Base-by-base conservation (phyloP, 2,329 filamentous ascomycete genomes). In the Didymella pinodella region DNA sequence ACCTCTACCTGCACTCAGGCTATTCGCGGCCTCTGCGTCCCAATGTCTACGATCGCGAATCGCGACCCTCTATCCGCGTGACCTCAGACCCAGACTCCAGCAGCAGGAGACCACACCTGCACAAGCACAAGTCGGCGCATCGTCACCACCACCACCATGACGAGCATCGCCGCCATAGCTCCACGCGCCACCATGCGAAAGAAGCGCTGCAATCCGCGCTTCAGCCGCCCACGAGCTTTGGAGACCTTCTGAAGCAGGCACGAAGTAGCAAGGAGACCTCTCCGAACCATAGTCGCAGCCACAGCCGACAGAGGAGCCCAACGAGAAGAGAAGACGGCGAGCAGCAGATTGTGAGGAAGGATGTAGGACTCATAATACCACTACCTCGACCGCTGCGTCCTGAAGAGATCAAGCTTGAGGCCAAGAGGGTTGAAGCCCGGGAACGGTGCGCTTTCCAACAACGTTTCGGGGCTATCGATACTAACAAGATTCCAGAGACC, bases 141-240 rank as follows among this genome's bases (percentile, higher is more conserved):
- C 65, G 69, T 48, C 67, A 74, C 46, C 69, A 71, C 52, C 63
- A 67, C 52, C 63, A 65, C 32, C 62, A 67, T 45, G 62, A 66
- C 28, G 65, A 72, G 51, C 69, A 72, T 25, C 66, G 72, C 46
- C 65, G 67, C 25, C 71, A 73, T 52, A 65, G 67, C 58, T 73
- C 72, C 36, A 54, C 56, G 10, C 65, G 58, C 12, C 72, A 75
- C 38, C 71, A 81, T 57, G 68, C 69, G 12, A 81, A 78, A 63
- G 78, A 80, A 59, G 76, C 75, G 1, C 77, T 80, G 29, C 78
- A 81, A 59, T 81, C 79, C 18, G 79, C 79, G 59, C 70, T 80
- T 38, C 75, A 79, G 55, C 76, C 79, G 5, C 79, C 79, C 0
- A 78, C 79, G 14, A 79, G 77, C 65, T 80, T 82, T 61, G 79